A percentile compares a stretch with the other conserved stretches of the same genome.
phyloP scores from a whole-genome alignment of 1,139 yeast species.

The Nakaseomyces uthaithaninus region DNA sequence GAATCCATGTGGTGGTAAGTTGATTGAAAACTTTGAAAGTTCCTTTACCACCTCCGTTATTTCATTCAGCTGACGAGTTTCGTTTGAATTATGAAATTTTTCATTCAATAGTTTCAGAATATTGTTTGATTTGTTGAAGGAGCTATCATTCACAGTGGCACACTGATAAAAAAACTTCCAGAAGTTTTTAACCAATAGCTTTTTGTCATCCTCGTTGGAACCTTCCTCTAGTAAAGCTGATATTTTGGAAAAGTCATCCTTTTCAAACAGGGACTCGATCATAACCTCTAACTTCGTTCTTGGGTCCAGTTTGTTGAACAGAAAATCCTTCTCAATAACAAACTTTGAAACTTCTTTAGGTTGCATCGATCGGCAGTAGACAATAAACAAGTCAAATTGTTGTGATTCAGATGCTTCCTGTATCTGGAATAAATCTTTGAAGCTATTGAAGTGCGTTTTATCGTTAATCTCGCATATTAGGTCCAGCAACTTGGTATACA shows the following conservation, averaged over 20 bases:
- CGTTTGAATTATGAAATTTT: not conserved
- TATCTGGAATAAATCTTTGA: slow-evolving; percentile 4
- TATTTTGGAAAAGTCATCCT: slow-evolving; percentile 22
- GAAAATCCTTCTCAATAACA: not conserved
- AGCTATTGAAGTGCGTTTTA: slow-evolving; percentile 3
- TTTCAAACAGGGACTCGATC: slow-evolving; percentile 21
- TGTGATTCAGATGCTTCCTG: slow-evolving; percentile 6
- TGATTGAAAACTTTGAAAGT: slow-evolving; percentile 34
- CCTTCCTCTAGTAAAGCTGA: slow-evolving; percentile 13
- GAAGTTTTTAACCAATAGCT: slow-evolving; percentile 34
- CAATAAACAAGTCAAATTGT: slow-evolving; percentile 5
- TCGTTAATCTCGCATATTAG: slow-evolving; percentile 2
- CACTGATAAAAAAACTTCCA: slow-evolving; percentile 45
- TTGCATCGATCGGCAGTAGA: not conserved
- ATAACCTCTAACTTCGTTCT: slow-evolving; percentile 16
- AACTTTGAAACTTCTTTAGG: slow-evolving; percentile 1
- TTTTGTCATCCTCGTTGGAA: slow-evolving; percentile 18
- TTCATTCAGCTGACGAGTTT: slow-evolving; percentile 26
- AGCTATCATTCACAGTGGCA: not conserved
- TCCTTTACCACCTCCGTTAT: slow-evolving; percentile 33
- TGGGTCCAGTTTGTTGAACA: slow-evolving; percentile 16
- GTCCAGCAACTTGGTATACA: not conserved
- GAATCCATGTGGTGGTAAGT: slow-evolving; percentile 32
- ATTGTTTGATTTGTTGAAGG: slow-evolving; percentile 38
- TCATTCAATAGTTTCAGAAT: slow-evolving; percentile 8